Conservation (phyloP, 306 rosid species). For the Betula pendula region DNA sequence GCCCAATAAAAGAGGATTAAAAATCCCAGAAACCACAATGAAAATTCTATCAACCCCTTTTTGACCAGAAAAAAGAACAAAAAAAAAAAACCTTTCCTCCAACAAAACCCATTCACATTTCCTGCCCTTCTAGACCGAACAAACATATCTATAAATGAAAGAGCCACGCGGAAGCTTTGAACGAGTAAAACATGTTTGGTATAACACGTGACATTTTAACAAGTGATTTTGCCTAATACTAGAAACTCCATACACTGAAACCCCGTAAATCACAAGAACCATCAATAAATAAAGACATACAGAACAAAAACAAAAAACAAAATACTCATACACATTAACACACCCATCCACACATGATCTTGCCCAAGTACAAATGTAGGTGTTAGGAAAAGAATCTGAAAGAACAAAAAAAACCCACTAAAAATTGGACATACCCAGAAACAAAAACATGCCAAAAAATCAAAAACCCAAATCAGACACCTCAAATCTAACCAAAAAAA, state of each 20-base stretch:
- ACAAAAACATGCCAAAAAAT: slow-evolving; percentile 4
- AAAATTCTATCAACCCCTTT: background rate
- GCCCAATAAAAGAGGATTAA: background rate
- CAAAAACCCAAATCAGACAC: slow-evolving; percentile 1
- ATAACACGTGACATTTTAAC: slow-evolving; percentile 6
- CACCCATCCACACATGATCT: background rate
- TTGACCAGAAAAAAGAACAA: background rate
- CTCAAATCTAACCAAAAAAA: background rate
- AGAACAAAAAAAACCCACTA: background rate
- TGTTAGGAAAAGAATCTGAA: background rate
- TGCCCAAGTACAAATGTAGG: background rate
- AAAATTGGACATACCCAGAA: slow-evolving; percentile 24
- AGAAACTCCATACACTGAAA: slow-evolving; percentile 1
- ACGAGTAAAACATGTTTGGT: slow-evolving; percentile 14
- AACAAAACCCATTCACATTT: slow-evolving; percentile 4
- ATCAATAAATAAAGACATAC: background rate
- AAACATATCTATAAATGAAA: slow-evolving; percentile 1
- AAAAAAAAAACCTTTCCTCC: background rate
- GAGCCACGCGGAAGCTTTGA: background rate
- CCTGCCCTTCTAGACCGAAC: background rate
- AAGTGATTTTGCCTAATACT: background rate
- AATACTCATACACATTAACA: background rate
- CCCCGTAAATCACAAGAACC: slow-evolving; percentile 14
- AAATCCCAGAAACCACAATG: background rate
- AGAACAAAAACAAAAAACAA: background rate